Conservation (phyloP, 129 eudicot species). For the Flaveria trinervia region DNA sequence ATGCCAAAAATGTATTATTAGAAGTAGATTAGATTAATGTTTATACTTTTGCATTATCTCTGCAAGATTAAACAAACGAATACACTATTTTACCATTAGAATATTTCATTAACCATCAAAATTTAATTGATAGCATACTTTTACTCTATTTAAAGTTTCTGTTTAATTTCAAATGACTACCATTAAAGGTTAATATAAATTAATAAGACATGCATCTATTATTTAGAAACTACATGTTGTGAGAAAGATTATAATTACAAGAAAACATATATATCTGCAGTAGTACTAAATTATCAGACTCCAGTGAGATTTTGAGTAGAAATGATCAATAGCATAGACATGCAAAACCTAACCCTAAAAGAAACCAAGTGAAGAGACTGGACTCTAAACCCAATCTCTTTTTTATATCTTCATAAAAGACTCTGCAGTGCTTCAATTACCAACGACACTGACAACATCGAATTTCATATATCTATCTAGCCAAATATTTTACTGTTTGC, state of each 20-base stretch:
- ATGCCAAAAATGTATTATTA: too few relatives aligned
- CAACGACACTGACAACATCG: slow-evolving; percentile 39
- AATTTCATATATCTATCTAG: neutral
- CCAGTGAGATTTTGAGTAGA: neutral
- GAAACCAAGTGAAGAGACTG: slow-evolving; percentile 38
- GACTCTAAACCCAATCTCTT: slow-evolving; percentile 45
- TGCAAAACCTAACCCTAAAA: slow-evolving; percentile 38
- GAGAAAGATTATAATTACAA: neutral
- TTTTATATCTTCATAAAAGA: slow-evolving; percentile 36
- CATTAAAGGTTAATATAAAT: neutral
- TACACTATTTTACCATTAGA: too few relatives aligned
- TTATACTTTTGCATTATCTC: too few relatives aligned
- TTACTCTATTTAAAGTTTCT: neutral
- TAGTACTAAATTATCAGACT: neutral
- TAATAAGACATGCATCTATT: neutral
- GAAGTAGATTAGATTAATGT: too few relatives aligned
- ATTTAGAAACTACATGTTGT: neutral
- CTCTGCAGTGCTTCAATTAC: slow-evolving; percentile 39
- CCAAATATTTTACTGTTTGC: too few relatives aligned
- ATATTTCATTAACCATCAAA: too few relatives aligned
- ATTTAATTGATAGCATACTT: too few relatives aligned
- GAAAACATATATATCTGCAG: neutral
- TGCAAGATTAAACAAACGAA: too few relatives aligned
- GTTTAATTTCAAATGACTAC: neutral
- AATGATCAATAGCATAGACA: slow-evolving; percentile 9